These are phyloP conservation scores for Platismatia glauca DNA, from an alignment of 495 filamentous ascomycete genomes.

Conservation along the genomic window DNA sequence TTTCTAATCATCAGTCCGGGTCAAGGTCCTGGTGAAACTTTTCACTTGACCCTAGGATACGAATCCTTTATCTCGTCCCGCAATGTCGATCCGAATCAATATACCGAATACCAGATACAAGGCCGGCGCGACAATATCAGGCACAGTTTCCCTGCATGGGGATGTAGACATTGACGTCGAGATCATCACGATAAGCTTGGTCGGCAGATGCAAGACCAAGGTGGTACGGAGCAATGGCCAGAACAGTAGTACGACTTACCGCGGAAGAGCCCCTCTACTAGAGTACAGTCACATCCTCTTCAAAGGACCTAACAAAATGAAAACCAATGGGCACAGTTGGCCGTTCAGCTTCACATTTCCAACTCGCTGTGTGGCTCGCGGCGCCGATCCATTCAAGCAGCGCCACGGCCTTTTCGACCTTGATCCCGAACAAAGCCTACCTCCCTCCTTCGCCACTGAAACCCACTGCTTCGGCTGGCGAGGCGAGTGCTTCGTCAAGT, in stretches of 20 bases:
- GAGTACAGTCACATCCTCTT: neutral
- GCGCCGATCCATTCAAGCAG: slow-evolving; percentile 6
- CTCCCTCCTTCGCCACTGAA: slow-evolving; percentile 2
- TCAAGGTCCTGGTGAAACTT: neutral
- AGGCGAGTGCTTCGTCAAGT: neutral
- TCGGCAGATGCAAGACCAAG: slow-evolving; percentile 2
- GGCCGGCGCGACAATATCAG: slow-evolving; percentile 1
- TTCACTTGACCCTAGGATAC: neutral
- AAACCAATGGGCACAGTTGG: slow-evolving; percentile 5
- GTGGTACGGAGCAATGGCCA: neutral
- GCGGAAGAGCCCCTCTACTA: slow-evolving; percentile 1
- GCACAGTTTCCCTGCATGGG: slow-evolving; percentile 3
- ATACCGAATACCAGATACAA: neutral
- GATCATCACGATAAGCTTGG: slow-evolving; percentile 11
- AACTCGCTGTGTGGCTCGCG: neutral
- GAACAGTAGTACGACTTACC: neutral
- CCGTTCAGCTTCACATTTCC: slow-evolving; percentile 5
- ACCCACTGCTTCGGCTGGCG: neutral
- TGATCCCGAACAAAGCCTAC: slow-evolving; percentile 7
- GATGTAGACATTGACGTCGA: neutral
- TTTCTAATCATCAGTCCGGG: neutral
- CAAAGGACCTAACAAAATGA: slow-evolving; percentile 6
- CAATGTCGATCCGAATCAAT: slow-evolving; percentile 13
- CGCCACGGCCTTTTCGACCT: slow-evolving; percentile 1
- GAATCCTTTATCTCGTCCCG: neutral